phyloP scores from a whole-genome alignment of 345 rosid genomes.

The Stellera chamaejasme region DNA sequence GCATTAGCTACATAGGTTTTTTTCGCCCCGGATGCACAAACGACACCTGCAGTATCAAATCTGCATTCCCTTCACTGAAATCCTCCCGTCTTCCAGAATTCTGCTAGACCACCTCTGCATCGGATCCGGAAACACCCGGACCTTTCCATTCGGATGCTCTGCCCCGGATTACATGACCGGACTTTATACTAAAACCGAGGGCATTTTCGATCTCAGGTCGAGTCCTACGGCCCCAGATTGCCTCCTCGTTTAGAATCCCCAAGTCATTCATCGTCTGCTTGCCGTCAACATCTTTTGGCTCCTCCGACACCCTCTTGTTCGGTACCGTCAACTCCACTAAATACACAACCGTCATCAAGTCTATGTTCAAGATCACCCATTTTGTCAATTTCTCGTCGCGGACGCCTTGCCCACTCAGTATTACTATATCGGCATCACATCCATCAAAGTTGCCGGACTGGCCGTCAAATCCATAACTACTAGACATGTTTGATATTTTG shows the following conservation, averaged over 20 bases:
- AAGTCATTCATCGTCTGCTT: conserved; percentile 12
- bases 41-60: not conserved
- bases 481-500: too few species aligned
- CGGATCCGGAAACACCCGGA: not conserved
- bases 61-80: not conserved
- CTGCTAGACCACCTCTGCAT: not conserved
- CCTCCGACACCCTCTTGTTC: conserved; percentile 9
- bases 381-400: conserved; percentile 9
- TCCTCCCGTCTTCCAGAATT: not conserved
- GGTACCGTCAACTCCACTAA: conserved; percentile 6
- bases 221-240: conserved; percentile 14
- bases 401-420: conserved; percentile 6
- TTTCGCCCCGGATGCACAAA: not conserved
- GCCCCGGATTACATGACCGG: too few species aligned
- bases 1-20: not conserved
- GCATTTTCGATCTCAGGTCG: too few species aligned
- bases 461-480: too few species aligned
- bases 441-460: conserved; percentile 17
- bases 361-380: conserved; percentile 14
- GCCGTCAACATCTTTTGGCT: conserved; percentile 14
- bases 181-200: too few species aligned
- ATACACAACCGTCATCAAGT: not conserved
- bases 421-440: conserved; percentile 20
- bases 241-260: not conserved
- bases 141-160: not conserved